A percentile compares a stretch with the other conserved stretches of the same genome.
These are phyloP conservation scores for Chytriomyces sp. DNA, from an alignment of 192 early-diverging fungal species.

Conservation along the genomic window DNA sequence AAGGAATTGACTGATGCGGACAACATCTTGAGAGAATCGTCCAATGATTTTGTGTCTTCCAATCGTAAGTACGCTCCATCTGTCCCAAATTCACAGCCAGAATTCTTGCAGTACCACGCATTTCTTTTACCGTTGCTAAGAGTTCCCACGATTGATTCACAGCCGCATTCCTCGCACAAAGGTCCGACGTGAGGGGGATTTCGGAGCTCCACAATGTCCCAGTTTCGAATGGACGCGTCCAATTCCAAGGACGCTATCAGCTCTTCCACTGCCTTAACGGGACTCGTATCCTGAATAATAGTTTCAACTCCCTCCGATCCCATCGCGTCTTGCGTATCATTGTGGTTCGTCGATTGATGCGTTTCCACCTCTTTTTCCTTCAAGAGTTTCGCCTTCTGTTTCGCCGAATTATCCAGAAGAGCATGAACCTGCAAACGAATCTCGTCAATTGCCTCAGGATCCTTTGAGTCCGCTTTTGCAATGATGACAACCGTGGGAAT, in stretches of 20 bases:
- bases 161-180: slow-evolving; percentile 14
- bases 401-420: background rate
- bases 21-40: slow-evolving; percentile 3
- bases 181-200: slow-evolving; percentile 2
- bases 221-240: slow-evolving; percentile 20
- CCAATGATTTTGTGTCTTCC: slow-evolving; percentile 5
- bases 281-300: background rate
- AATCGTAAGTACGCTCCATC: slow-evolving; percentile 6
- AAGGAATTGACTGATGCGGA: slow-evolving; percentile 9
- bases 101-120: slow-evolving; percentile 22
- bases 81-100: background rate
- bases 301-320: background rate
- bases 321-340: background rate
- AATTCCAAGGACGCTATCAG: slow-evolving; percentile 9
- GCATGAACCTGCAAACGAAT: slow-evolving; percentile 9
- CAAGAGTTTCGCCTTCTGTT: too few relatives aligned
- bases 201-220: slow-evolving; percentile 16
- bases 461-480: slow-evolving; percentile 15
- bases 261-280: background rate
- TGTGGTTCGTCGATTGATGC: too few relatives aligned
- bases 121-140: background rate
- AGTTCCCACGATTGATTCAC: background rate
- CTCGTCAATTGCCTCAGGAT: background rate
- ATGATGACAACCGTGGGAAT: slow-evolving; percentile 17
- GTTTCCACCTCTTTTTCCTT: too few relatives aligned